These are phyloP conservation scores for Raffaelea ambrosiae DNA, from an alignment of 2,329 filamentous ascomycete genomes.

Conservation along the genomic window DNA sequence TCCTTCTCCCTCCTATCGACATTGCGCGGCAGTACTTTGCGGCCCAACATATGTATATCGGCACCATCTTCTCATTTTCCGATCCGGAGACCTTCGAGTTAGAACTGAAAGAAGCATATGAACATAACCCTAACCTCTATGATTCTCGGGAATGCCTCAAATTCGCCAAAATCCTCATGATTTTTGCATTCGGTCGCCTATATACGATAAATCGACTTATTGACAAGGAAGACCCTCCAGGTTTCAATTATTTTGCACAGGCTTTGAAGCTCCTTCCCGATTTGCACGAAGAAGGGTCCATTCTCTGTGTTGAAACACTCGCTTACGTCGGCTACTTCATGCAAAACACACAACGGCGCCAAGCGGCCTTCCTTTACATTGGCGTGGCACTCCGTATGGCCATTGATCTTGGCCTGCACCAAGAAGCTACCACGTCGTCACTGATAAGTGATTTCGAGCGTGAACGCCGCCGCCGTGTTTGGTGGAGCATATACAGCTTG, in stretches of 20 bases:
- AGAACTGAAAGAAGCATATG: constrained; percentile 34
- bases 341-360: constrained; percentile 46
- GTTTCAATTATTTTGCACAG: constrained; percentile 45
- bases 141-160: constrained; percentile 38
- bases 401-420: constrained; percentile 46
- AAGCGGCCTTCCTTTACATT: constrained; percentile 46
- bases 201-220: constrained; percentile 51
- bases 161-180: constrained; percentile 42
- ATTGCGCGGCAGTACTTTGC: constrained; percentile 32
- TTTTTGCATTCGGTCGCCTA: constrained; percentile 46
- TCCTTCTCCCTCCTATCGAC: constrained; percentile 38
- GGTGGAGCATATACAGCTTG: constrained; percentile 50
- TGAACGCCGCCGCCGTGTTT: constrained; percentile 42
- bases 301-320: constrained; percentile 45
- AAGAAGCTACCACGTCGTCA: constrained; percentile 33
- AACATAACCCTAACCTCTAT: constrained; percentile 28
- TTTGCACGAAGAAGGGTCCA: constrained; percentile 44
- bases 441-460: constrained; percentile 28
- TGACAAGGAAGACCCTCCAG: constrained; percentile 34
- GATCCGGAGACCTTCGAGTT: constrained; percentile 37
- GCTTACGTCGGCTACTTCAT: constrained; percentile 47
- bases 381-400: constrained; percentile 48
- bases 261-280: constrained; percentile 44
- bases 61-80: constrained; percentile 47
- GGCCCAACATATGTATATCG: constrained; percentile 47